Conservation (phyloP, 2,329 filamentous ascomycete genomes). For the Monilinia fructicola region DNA sequence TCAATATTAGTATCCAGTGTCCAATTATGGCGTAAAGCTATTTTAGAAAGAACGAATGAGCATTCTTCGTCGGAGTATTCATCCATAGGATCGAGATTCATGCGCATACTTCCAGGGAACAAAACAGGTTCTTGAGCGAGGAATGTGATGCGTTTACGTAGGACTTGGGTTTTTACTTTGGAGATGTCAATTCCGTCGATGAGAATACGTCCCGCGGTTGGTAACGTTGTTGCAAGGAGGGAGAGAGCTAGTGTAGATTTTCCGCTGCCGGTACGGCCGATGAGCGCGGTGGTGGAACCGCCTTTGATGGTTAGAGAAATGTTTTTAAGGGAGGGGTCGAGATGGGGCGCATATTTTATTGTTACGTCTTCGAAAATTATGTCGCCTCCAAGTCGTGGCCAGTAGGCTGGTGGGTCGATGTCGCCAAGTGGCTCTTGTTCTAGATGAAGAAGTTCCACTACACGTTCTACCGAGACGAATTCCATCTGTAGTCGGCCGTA, state of each 20-base stretch:
- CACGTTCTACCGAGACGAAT: constrained; percentile 84
- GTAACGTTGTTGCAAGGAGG: constrained; percentile 56
- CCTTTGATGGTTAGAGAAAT: constrained; percentile 74
- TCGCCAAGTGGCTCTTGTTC: constrained; percentile 71
- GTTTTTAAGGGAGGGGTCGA: constrained; percentile 69
- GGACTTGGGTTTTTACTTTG: constrained; percentile 56
- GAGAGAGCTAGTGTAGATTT: constrained; percentile 74
- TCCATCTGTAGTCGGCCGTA: constrained; percentile 89
- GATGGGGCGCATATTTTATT: constrained; percentile 73
- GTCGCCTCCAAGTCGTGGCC: constrained; percentile 71
- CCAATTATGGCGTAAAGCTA: constrained; percentile 57
- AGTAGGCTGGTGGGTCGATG: constrained; percentile 68
- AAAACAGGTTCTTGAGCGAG: constrained; percentile 66
- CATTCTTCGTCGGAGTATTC: constrained; percentile 58
- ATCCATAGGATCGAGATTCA: constrained; percentile 61
- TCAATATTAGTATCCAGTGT: constrained; percentile 56
- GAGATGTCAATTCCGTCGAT: constrained; percentile 62
- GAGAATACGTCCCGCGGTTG: constrained; percentile 55
- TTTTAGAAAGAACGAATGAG: constrained; percentile 51
- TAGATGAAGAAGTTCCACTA: constrained; percentile 77
- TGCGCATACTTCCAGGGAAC: constrained; percentile 60
- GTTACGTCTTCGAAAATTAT: constrained; percentile 76
- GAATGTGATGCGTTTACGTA: constrained; percentile 64
- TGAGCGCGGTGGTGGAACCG: constrained; percentile 74
- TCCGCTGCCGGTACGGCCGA: constrained; percentile 78